Conservation (phyloP, 495 filamentous ascomycete species). For the Penicillium malachiteum region DNA sequence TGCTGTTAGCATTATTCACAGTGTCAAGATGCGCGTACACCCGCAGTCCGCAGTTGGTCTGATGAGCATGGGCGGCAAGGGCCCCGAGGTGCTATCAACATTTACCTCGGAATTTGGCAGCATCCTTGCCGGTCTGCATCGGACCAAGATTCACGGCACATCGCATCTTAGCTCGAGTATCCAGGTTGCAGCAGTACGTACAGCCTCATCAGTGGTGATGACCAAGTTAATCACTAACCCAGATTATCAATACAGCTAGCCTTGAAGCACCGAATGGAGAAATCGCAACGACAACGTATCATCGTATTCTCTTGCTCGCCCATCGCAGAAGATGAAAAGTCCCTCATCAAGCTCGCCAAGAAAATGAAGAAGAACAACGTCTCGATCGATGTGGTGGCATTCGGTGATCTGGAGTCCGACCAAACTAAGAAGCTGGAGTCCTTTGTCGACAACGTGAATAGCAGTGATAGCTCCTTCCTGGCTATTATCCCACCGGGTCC, state of each 20-base stretch:
- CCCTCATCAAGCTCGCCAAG: slow-evolving; percentile 84
- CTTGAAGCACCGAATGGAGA: slow-evolving; percentile 98
- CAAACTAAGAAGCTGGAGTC: slow-evolving; percentile 88
- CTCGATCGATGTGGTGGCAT: slow-evolving; percentile 88
- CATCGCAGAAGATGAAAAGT: slow-evolving; percentile 83
- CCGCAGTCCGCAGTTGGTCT: slow-evolving; percentile 95
- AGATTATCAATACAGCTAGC: slow-evolving; percentile 61
- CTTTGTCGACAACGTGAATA: slow-evolving; percentile 89
- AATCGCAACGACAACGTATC: slow-evolving; percentile 90
- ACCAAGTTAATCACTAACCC: background rate
- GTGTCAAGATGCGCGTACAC: slow-evolving; percentile 88
- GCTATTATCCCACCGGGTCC: slow-evolving; percentile 88
- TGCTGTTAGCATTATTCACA: slow-evolving; percentile 91
- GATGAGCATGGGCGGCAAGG: slow-evolving; percentile 98
- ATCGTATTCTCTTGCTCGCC: slow-evolving; percentile 94
- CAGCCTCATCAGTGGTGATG: background rate
- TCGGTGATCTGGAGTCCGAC: slow-evolving; percentile 89
- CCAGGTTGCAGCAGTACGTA: slow-evolving; percentile 86
- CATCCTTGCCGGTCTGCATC: slow-evolving; percentile 88
- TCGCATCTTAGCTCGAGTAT: slow-evolving; percentile 88
- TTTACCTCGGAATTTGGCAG: slow-evolving; percentile 94
- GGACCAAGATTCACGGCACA: slow-evolving; percentile 87
- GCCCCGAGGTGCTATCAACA: slow-evolving; percentile 93
- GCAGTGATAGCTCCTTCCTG: slow-evolving; percentile 83
- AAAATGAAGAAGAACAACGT: slow-evolving; percentile 98